A percentile compares a stretch with the other conserved stretches of the same genome.
Conservation (phyloP, 2,329 filamentous ascomycete species). For the Nothopassalora personata region DNA sequence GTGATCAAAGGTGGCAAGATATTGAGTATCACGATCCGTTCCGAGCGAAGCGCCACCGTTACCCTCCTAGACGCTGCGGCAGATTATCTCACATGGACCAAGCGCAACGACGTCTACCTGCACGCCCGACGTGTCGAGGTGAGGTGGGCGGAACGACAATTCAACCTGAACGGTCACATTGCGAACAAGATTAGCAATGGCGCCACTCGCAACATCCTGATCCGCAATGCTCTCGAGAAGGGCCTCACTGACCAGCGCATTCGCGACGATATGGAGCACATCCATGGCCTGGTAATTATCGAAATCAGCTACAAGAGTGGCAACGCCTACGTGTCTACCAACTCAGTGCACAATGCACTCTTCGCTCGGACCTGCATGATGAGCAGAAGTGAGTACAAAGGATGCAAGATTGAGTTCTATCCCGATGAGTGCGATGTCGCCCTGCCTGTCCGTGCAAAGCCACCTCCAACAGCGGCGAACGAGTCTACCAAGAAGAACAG, state of each 20-base stretch:
- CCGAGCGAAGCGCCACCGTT: constrained; percentile 58
- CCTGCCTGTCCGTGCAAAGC: constrained; percentile 36
- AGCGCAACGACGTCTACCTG: constrained; percentile 62
- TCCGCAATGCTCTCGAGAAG: constrained; percentile 50
- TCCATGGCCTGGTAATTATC: constrained; percentile 70
- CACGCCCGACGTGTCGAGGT: constrained; percentile 63
- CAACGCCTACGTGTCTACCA: constrained; percentile 66
- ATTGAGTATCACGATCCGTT: constrained; percentile 61
- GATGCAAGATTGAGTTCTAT: constrained; percentile 64
- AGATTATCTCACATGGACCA: constrained; percentile 60
- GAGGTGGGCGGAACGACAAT: constrained; percentile 67
- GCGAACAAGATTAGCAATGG: constrained; percentile 59
- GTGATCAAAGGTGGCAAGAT: constrained; percentile 65
- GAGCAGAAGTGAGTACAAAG: constrained; percentile 61
- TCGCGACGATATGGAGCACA: constrained; percentile 72
- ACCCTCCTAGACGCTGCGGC: constrained; percentile 64
- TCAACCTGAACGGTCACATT: constrained; percentile 58
- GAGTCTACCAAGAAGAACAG: constrained; percentile 36
- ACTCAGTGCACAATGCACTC: constrained; percentile 69
- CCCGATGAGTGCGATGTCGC: constrained; percentile 66
- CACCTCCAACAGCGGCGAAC: constrained; percentile 24
- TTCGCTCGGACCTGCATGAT: constrained; percentile 76
- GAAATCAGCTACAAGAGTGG: constrained; percentile 54
- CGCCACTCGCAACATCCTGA: constrained; percentile 68
- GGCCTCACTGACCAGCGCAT: constrained; percentile 59